Conservation (phyloP, 169 alveolate genomes). For the Eimeria sp. region DNA sequence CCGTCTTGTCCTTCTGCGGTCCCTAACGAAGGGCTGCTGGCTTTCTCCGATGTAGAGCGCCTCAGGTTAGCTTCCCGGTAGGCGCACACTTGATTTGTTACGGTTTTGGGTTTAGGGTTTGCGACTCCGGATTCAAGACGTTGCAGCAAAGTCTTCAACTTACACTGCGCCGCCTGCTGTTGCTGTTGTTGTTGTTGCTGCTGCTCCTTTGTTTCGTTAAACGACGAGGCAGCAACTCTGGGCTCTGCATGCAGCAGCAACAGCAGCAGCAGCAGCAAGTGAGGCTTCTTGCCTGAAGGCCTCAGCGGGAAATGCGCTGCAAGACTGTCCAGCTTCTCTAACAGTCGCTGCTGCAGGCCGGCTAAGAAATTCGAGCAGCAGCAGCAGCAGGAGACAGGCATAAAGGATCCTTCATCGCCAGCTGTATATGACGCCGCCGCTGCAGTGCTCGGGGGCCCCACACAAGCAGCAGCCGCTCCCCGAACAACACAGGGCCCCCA, state of each 20-base stretch:
- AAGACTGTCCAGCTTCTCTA: neutral
- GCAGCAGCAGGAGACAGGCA: neutral
- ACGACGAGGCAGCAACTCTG: neutral
- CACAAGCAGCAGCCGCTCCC: constrained; percentile 1
- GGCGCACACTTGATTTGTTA: neutral
- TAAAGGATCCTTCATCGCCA: neutral
- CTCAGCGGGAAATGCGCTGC: constrained; percentile 18
- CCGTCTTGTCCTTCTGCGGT: neutral
- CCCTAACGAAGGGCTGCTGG: neutral
- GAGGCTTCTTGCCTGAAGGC: neutral
- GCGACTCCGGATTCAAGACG: too few relatives aligned
- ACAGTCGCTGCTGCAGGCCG: constrained; percentile 6
- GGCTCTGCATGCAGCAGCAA: neutral
- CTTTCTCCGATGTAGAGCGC: constrained; percentile 66
- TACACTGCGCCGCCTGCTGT: neutral
- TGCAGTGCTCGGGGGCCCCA: constrained; percentile 1
- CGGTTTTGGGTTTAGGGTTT: neutral
- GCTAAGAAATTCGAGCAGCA: neutral
- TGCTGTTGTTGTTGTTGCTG: neutral
- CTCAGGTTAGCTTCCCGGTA: neutral
- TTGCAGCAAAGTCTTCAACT: neutral
- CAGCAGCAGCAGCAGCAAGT: neutral
- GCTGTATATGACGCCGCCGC: constrained; percentile 3
- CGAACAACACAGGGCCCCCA: neutral
- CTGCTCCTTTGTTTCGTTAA: neutral